These are phyloP conservation scores for Cyclotella cryptica DNA, from an alignment of 108 stramenopile genomes.

Conservation along the genomic window DNA sequence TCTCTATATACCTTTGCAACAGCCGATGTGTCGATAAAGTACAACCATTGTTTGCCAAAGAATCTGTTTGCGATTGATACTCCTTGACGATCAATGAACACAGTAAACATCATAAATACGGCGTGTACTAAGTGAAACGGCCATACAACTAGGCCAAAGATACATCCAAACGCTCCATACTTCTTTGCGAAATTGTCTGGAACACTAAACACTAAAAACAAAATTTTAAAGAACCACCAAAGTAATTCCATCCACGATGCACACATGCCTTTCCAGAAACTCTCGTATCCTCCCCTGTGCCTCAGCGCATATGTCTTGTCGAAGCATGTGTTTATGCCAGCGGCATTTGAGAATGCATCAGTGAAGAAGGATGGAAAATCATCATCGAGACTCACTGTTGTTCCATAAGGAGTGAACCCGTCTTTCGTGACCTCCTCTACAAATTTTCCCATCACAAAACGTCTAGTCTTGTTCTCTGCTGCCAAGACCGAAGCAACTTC, in stretches of 20 bases:
- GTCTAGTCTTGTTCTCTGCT: not conserved
- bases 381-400: conserved; percentile 10
- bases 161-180: conserved; percentile 59
- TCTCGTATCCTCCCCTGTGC: conserved; percentile 27
- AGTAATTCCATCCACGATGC: conserved; percentile 34
- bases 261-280: conserved; percentile 13
- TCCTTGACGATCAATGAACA: conserved; percentile 54
- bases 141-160: conserved; percentile 52
- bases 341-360: not conserved
- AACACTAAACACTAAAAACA: conserved; percentile 23
- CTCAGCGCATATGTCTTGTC: conserved; percentile 46
- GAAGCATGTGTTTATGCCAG: no score
- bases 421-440: conserved; percentile 4
- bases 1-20: conserved; percentile 43
- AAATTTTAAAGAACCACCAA: conserved; percentile 14
- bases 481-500: conserved; percentile 60
- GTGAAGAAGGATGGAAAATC: no score
- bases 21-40: conserved; percentile 41
- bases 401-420: conserved; percentile 23
- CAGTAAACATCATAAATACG: conserved; percentile 34
- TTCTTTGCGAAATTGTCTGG: conserved; percentile 59
- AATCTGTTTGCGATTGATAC: conserved; percentile 51
- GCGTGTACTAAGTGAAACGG: conserved; percentile 48
- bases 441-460: not conserved
- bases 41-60: conserved; percentile 50